Percentiles rank a stretch among this genome's conserved stretches.
These are phyloP conservation scores for Xylaria sp. DNA, from an alignment of 2,329 filamentous ascomycete genomes.

Conservation along the genomic window DNA sequence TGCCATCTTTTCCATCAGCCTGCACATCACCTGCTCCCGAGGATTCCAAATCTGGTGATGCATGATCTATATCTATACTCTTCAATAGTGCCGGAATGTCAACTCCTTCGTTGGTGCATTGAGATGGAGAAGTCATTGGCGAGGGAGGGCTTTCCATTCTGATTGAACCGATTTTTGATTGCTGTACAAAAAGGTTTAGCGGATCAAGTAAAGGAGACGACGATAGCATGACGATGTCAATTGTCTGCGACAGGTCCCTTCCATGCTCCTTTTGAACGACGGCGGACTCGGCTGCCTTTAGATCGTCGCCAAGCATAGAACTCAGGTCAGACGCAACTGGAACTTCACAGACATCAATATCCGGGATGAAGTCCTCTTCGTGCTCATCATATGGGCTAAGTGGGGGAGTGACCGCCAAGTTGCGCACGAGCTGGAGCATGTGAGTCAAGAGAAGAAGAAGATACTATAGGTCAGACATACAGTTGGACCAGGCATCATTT, in stretches of 20 bases:
- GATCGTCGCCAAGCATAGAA: slow-evolving; percentile 46
- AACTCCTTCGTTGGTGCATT: slow-evolving; percentile 11
- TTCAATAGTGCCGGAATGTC: slow-evolving; percentile 30
- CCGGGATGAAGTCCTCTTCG: slow-evolving; percentile 42
- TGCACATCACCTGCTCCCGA: neutral
- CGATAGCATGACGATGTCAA: slow-evolving; percentile 18
- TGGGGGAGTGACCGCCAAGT: slow-evolving; percentile 45
- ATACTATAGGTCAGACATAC: slow-evolving; percentile 29
- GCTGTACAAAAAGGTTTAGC: slow-evolving; percentile 20
- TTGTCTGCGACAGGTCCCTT: slow-evolving; percentile 6
- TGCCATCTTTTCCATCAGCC: neutral
- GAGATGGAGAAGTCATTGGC: slow-evolving; percentile 35
- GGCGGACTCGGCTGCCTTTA: slow-evolving; percentile 39
- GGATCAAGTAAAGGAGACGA: slow-evolving; percentile 32
- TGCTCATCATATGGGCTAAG: slow-evolving; percentile 39
- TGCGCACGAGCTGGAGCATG: slow-evolving; percentile 35
- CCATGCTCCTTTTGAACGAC: slow-evolving; percentile 35
- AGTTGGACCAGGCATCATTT: slow-evolving; percentile 15
- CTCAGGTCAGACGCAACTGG: slow-evolving; percentile 44
- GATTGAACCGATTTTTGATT: slow-evolving; percentile 35
- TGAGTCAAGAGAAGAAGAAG: slow-evolving; percentile 22
- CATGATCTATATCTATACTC: slow-evolving; percentile 39
- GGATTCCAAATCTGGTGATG: slow-evolving; percentile 14
- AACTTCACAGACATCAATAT: slow-evolving; percentile 41
- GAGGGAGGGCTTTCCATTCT: slow-evolving; percentile 45